Percentiles rank a stretch among this genome's conserved stretches.
These are phyloP conservation scores for Pachysandra terminalis DNA, from an alignment of 164 flowering plant genomes.

Conservation along the genomic window DNA sequence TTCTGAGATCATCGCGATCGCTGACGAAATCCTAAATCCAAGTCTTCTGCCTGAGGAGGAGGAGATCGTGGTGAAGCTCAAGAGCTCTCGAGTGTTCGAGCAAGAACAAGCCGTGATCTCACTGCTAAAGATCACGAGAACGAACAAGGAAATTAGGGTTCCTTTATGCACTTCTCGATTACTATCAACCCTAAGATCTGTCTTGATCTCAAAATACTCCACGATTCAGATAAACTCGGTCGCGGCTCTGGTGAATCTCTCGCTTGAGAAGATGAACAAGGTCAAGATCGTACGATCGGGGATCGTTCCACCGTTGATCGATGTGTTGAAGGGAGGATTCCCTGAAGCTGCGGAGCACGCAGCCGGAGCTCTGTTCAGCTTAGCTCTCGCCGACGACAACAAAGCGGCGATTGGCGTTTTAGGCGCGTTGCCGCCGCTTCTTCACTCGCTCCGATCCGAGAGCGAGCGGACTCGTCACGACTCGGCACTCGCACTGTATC, in stretches of 20 bases:
- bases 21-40: constrained; percentile 23
- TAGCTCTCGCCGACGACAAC: constrained; percentile 79
- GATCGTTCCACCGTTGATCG: constrained; percentile 34
- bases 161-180: constrained; percentile 56
- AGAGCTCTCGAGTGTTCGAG: constrained; percentile 48
- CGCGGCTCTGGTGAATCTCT: constrained; percentile 81
- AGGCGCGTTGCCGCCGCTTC: constrained; percentile 76
- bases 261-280: constrained; percentile 73
- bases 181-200: constrained; percentile 39
- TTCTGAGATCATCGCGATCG: constrained; percentile 20
- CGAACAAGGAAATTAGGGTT: constrained; percentile 41
- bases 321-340: constrained; percentile 57
- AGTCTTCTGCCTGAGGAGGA: constrained; percentile 45
- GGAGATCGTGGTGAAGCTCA: constrained; percentile 36
- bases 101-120: constrained; percentile 62
- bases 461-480: constrained; percentile 37
- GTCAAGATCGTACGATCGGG: constrained; percentile 67
- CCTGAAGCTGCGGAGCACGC: constrained; percentile 86
- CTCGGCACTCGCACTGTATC: constrained; percentile 64
- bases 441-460: constrained; percentile 65
- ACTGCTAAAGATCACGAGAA: constrained; percentile 55
- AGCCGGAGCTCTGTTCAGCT: constrained; percentile 87
- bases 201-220: constrained; percentile 45
- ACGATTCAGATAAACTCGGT: constrained; percentile 64
- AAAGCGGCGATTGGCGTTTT: constrained; percentile 93